Evolutionary conservation across 2,329 filamentous ascomycete species (phyloP), one percentile per base, ranked within the genome.

Genomic region (Cladosporium velox): DNA sequence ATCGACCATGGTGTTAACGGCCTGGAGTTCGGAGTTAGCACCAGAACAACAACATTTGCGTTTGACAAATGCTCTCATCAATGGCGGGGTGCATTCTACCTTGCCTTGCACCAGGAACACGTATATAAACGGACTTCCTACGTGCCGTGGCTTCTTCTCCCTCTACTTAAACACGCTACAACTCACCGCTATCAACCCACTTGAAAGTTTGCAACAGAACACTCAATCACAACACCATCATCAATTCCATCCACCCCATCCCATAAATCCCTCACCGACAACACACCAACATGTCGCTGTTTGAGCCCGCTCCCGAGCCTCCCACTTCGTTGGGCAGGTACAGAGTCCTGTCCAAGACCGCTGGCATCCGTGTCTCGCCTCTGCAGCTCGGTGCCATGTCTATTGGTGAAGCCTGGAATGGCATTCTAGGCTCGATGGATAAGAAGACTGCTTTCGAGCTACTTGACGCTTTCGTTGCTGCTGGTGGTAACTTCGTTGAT

Each of bases 401-500:
- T 76, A 87, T 90, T 77, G 88, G 88, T 54, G 78, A 86, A 65
- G 79, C 82, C 38, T 85, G 82, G 88, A 83, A 81, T 76, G 71
- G 76, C 59, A 81, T 81, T 61, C 85, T 92, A 84, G 90, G 90
- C 35, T 82, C 83, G 44, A 91, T 89, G 76, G 83, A 86, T 74
- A 86, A 91, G 73, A 81, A 86, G 59, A 83, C 83, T 1, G 82
- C 85, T 1, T 88, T 90, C 70, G 79, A 82, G 24, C 86, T 92
- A 30, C 82, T 92, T 10, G 89, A 92, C 72, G 86, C 84, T 73
- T 91, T 86, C 77, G 86, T 84, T 67, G 82, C 84, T 6, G 83
- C 87, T 0, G 88, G 88, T 4, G 90, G 90, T 28, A 92, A 92
- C 78, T 91, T 92, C 76, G 88, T 92, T 72, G 90, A 92, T 75